Conservation (phyloP, 345 rosid genomes). For the Citrus glauca region DNA sequence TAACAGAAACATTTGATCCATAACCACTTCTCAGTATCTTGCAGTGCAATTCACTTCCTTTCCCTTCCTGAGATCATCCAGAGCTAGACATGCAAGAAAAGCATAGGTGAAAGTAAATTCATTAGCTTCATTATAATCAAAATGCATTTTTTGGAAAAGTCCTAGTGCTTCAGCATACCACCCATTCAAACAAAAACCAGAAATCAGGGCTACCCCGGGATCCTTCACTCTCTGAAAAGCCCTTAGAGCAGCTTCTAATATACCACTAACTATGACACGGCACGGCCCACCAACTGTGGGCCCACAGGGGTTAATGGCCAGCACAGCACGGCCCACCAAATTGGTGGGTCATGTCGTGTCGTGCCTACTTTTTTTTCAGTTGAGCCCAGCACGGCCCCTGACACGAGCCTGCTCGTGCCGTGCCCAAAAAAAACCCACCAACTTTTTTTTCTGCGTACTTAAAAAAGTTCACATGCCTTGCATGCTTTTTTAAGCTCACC, state of each 20-base stretch:
- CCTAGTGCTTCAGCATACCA: conserved; percentile 14
- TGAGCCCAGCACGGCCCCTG: no score
- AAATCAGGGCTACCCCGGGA: conserved; percentile 15
- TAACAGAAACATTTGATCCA: conserved; percentile 20
- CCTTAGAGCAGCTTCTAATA: conserved; percentile 20
- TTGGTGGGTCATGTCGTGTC: no score
- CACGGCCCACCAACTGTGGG: no score
- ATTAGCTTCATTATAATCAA: conserved; percentile 22
- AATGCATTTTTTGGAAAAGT: conserved; percentile 24
- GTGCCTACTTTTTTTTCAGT: no score
- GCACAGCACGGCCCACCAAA: no score
- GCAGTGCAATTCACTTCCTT: conserved; percentile 27
- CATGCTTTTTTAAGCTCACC: no score
- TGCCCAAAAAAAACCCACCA: no score
- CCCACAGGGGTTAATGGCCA: no score
- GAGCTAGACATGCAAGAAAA: conserved; percentile 23
- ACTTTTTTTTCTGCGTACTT: no score
- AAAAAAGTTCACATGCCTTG: no score
- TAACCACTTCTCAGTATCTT: conserved; percentile 27
- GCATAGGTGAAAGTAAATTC: conserved; percentile 29
- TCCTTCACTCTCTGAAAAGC: conserved; percentile 14
- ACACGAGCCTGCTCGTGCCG: no score
- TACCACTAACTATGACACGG: no score
- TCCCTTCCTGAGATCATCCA: conserved; percentile 19
- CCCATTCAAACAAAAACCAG: conserved; percentile 19